phyloP scores from a whole-genome alignment of 2,329 filamentous ascomycete genomes.

The Pyrenophora tritici-repentis region DNA sequence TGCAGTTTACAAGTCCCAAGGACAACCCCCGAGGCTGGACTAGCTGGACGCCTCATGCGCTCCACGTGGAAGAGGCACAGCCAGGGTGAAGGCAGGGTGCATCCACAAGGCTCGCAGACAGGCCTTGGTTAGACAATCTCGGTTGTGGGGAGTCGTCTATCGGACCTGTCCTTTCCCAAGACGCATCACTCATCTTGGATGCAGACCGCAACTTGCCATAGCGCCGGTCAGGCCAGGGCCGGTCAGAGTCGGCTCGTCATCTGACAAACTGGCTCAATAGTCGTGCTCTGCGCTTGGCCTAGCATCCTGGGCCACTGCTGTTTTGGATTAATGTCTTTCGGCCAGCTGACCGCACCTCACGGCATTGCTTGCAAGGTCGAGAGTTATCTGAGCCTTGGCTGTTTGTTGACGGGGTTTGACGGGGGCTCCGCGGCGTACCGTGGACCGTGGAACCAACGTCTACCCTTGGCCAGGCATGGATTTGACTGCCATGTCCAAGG shows the following conservation, averaged over 20 bases:
- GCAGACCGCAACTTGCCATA: constrained; percentile 28
- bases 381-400: constrained; percentile 15
- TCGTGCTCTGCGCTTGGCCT: constrained; percentile 10
- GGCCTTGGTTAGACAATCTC: constrained; percentile 15
- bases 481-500: constrained; percentile 1
- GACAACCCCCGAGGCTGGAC: too few relatives aligned
- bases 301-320: constrained; percentile 16
- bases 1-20: neutral
- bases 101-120: constrained; percentile 15
- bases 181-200: constrained; percentile 15
- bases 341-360: constrained; percentile 26
- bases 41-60: constrained; percentile 4
- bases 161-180: constrained; percentile 7
- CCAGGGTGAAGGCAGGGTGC: constrained; percentile 11
- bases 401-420: constrained; percentile 16
- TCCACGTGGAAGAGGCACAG: constrained; percentile 24
- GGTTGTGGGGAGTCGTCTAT: constrained; percentile 20
- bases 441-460: constrained; percentile 4
- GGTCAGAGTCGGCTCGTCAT: constrained; percentile 27
- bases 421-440: constrained; percentile 12
- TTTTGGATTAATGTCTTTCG: constrained; percentile 17
- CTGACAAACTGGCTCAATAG: constrained; percentile 13
- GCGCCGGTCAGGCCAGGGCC: constrained; percentile 20
- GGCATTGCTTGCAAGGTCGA: constrained; percentile 8
- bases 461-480: too few relatives aligned